Evolutionary conservation across 306 rosid species (phyloP), one percentile per base, ranked within the genome.

Genomic region (Fragaria ananassa): DNA sequence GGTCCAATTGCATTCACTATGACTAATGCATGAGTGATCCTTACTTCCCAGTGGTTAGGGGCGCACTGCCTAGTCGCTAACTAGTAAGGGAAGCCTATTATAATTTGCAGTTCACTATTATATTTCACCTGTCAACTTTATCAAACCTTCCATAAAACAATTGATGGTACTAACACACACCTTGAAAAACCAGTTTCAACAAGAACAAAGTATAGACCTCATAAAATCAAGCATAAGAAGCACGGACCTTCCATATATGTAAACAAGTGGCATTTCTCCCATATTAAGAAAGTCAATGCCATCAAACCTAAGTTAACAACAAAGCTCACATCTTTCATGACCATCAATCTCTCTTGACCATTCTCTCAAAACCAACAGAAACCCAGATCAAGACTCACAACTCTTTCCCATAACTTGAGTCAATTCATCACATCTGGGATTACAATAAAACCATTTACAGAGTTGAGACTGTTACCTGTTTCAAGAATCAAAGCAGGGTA

Each of bases 401-500:
- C 1, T 5, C 6, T 8, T 25, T 8, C 39, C 34, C 5, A 56
- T 10, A 25, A 41, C 39, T 23, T 57, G 29, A 51, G 29, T 53
- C 2, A 39, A 18, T 14, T 51, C 13, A 15, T 42, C 56, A 76
- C 51, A 76, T 66, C 27, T 9, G 29, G 27, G 44, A 68, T 56
- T 56, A 4, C 58, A 9, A 67, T 53, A 54, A 14, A 37, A 72
- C 34, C 14, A 45, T 35, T 11, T 4, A 8, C 51, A 21, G 10
- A 15, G 3, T 3, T 1, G 23, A 39, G 0, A 51, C 8, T 9
- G 70, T 50, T 80, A 89, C 98, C 87, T 62, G 96, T 91, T 82
- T 91, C 88, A 54, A 93, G 61, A 65, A 84, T 50, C 76, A 91
- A 45, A 72, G 98, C 89, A 29, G 78, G 61, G 54, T 76, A 89